Base-by-base conservation (phyloP, 2,329 filamentous ascomycete genomes). In the Magnaporthiopsis poae region DNA sequence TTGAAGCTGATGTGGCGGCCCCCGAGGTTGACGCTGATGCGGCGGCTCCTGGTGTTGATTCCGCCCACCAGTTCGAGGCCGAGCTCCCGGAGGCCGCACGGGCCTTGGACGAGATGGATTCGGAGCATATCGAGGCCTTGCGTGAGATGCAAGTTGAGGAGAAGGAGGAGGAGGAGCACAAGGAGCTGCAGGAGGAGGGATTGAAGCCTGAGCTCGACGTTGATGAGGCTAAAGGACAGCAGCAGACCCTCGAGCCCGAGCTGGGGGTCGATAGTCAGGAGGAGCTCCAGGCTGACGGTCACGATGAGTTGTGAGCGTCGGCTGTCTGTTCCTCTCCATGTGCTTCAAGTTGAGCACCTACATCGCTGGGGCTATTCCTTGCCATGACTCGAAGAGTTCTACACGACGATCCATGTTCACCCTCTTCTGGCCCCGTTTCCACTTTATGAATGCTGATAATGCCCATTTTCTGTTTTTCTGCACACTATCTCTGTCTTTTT, bases 1-100 rank as follows among this genome's bases (percentile, higher is more conserved):
- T 31, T 11, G 65, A 12, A 8, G 72, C 72, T 15, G 71, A 74
- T 68, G 73, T 71, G 13, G 67, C 66, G 62, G 35, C 9, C 7
- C 9, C 70, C 0, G 61, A 27, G 31, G 62, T 39, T 39, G 31
- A 65, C 56, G 56, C 33, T 61, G 25, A 8, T 13, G 60, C 3
- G n/a, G 29, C 33, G 2, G 2, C 33, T 9, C 5, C 4, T 9
- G 11, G 8, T 36, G 11, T 36, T 33, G 33, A 29, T 18, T 21
- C n/a, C 5, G 31, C 21, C 46, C 21, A 25, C 18, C 21, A 25
- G 46, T 7, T 11, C 8, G 46, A 56, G 46, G 46, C 46, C 9
- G 21, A n/a, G 1, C 0, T 21, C 5, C 7, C 46, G 8, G 46
- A 56, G 46, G 21, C 4, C 21, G 46, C 13, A 4, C 7, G 9